These are phyloP conservation scores for Lepidium aucheri DNA, from an alignment of 345 rosid genomes.

Conservation along the genomic window DNA sequence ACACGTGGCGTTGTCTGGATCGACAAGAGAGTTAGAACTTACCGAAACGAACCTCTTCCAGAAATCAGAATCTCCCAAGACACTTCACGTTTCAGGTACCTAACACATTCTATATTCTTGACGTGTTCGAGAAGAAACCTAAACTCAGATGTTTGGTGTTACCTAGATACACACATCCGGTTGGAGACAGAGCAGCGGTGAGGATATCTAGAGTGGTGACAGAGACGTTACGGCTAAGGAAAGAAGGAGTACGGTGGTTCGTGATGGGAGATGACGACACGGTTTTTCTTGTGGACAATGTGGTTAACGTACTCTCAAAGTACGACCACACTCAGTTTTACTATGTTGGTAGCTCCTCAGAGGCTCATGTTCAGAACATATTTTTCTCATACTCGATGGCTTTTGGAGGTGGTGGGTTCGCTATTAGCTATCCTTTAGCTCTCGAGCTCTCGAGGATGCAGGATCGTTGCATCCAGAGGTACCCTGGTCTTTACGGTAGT, in stretches of 20 bases:
- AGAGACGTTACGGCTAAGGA: constrained; percentile 54
- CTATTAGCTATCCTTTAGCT: constrained; percentile 72
- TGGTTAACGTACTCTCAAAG: constrained; percentile 48
- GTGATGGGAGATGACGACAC: constrained; percentile 92
- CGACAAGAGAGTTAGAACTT: constrained; percentile 39
- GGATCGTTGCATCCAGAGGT: constrained; percentile 67
- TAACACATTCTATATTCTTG: background rate
- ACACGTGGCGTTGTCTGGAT: constrained; percentile 75
- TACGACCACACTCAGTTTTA: constrained; percentile 62
- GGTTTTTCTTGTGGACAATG: constrained; percentile 56
- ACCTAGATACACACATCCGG: constrained; percentile 46
- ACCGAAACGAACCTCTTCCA: constrained; percentile 43
- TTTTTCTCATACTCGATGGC: constrained; percentile 75
- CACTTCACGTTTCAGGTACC: constrained; percentile 57
- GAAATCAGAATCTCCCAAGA: constrained; percentile 55
- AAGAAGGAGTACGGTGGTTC: constrained; percentile 68
- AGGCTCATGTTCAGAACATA: constrained; percentile 75
- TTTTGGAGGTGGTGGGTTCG: constrained; percentile 80
- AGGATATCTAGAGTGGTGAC: constrained; percentile 73
- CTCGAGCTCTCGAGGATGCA: constrained; percentile 60
- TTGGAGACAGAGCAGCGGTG: constrained; percentile 64
- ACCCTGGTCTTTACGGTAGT: constrained; percentile 72
- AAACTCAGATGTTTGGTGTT: too few species aligned
- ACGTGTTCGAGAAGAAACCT: background rate
- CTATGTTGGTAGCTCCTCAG: constrained; percentile 72